Base-by-base conservation (phyloP, 1,284 basidiomycete species). In the Leucoagaricus sp. region DNA sequence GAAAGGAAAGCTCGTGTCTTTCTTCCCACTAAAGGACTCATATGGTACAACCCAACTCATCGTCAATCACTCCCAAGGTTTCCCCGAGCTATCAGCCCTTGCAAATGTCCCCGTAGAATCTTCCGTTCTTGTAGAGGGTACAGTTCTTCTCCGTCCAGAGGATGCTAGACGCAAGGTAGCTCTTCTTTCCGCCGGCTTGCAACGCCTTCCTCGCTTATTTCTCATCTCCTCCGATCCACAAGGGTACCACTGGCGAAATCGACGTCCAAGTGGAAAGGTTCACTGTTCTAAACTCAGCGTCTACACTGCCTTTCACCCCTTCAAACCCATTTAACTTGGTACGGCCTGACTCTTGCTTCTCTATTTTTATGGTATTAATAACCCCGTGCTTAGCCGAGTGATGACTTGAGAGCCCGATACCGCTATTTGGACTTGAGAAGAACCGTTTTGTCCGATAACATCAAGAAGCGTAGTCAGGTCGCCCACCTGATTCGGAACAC, bases 401-500 rank as follows among this genome's bases (percentile, higher is more conserved):
- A 96, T 65, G 89, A 94, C 60, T 72, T 96, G 19, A 84, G 95
- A 60, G 83, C 91, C 50, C 86, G 87, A 63, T 89, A 93, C 72
- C 87, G 95, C 55, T 90, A 93, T 76, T 83, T 98, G 38, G 95
- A 98, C 75, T 82, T 98, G 49, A 86, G 95, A 26, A 82, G 95
- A 40, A 74, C 82, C 6, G 79, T 77, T 13, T 74, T 98, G 33
- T 83, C 92, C 4, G 69, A 82, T 48, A 97, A 96, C 72, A 76
- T 98, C 62, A 85, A 84, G 63, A 87, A 85, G 63, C 83, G 96
- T 60, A 91, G 90, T 68, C 76, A 82, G 57, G 90, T 96, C 23
- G 86, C 93, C 19, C 91, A 90, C 61, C 77, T 90, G 48, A 81
- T 92, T 36, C 83, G 95, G 46, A 82, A 84, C 59, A 77, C 85